Percentiles rank a stretch among this genome's conserved stretches.
These are phyloP conservation scores for Neospora caninum DNA, from an alignment of 169 alveolate species.

Conservation along the genomic window DNA sequence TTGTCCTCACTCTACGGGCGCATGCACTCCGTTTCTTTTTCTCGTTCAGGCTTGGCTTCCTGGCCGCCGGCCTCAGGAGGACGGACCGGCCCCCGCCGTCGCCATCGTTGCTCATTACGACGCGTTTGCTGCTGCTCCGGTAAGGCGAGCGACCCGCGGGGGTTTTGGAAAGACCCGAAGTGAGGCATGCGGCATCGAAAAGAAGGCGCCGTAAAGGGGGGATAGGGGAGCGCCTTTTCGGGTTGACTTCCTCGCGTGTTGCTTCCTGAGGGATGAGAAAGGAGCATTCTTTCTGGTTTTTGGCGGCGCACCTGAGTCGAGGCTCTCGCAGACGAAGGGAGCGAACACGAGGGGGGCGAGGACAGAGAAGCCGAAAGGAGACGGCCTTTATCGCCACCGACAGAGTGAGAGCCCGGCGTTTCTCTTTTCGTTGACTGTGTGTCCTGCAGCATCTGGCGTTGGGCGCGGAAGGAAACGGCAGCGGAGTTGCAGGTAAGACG, in stretches of 20 bases:
- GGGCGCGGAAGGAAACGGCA: slow-evolving; percentile 13
- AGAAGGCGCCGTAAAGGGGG: no score
- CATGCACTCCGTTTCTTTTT: neutral
- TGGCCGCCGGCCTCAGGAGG: neutral
- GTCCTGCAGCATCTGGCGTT: neutral
- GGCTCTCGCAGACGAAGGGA: neutral
- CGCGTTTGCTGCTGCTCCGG: slow-evolving; percentile 20
- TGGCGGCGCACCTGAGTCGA: neutral
- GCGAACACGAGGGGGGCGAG: neutral
- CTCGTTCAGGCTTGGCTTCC: slow-evolving; percentile 20
- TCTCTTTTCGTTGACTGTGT: neutral
- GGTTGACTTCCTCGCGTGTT: neutral
- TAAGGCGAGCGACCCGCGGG: neutral
- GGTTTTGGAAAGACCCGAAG: no score
- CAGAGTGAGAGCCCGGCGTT: neutral
- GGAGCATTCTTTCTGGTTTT: neutral
- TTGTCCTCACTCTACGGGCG: neutral
- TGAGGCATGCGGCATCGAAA: no score
- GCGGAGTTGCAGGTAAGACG: neutral
- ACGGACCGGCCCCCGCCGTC: neutral
- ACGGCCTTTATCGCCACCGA: neutral
- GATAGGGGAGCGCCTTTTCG: no score
- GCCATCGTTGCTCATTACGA: neutral
- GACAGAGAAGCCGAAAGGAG: neutral
- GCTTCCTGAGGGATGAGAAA: neutral